Evolutionary conservation across 2,329 filamentous ascomycete genomes (phyloP).

Genomic region (Apiospora aurea): DNA sequence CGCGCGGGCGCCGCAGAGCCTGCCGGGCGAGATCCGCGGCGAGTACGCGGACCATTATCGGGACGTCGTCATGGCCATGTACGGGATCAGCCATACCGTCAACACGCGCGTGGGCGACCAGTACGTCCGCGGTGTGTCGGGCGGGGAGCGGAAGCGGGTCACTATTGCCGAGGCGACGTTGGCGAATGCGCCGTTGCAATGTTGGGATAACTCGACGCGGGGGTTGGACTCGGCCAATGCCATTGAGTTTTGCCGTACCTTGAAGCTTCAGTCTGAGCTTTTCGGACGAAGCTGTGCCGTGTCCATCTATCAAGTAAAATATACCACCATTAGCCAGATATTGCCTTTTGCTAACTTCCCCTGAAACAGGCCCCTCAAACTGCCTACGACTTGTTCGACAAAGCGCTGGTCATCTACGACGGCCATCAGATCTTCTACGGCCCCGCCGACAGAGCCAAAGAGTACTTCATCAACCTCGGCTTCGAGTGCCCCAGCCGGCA

Average conservation of each 20-base stretch:
- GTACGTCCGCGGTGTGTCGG: constrained; percentile 73
- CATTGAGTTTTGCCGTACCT: constrained; percentile 73
- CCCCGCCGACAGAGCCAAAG: constrained; percentile 62
- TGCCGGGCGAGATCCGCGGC: constrained; percentile 66
- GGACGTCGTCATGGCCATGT: constrained; percentile 72
- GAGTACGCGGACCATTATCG: constrained; percentile 69
- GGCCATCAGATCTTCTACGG: constrained; percentile 82
- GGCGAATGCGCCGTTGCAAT: constrained; percentile 60
- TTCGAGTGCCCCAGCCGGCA: constrained; percentile 72
- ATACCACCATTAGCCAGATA: background rate
- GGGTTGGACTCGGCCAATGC: constrained; percentile 79
- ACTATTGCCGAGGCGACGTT: constrained; percentile 81
- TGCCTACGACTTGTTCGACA: constrained; percentile 78
- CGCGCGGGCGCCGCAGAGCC: constrained; percentile 70
- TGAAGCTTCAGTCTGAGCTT: constrained; percentile 71
- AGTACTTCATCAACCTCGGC: constrained; percentile 73
- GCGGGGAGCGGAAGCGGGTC: constrained; percentile 80
- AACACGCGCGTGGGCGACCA: constrained; percentile 79
- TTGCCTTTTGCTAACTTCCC: background rate
- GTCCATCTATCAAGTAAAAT: constrained; percentile 61
- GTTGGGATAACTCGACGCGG: constrained; percentile 56
- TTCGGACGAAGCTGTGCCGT: constrained; percentile 67
- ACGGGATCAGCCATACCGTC: constrained; percentile 75
- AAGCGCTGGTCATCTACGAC: constrained; percentile 76
- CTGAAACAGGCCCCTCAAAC: constrained; percentile 67